Percentiles rank a stretch among this genome's conserved stretches.
phyloP scores from a whole-genome alignment of 345 rosid genomes.

The Cardiospermum halicacabum region DNA sequence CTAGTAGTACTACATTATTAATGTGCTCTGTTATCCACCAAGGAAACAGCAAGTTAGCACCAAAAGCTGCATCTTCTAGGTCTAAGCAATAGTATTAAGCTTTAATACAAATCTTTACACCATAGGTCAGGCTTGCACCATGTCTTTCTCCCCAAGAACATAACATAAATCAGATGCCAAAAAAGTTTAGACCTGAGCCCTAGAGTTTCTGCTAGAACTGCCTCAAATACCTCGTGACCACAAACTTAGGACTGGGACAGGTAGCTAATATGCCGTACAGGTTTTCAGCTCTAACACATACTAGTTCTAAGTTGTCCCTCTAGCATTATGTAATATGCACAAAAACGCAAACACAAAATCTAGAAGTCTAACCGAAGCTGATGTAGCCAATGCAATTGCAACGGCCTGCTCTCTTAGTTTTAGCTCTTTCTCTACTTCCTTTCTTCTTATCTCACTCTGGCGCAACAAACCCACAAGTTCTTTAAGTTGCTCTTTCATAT shows the following conservation, averaged over 20 bases:
- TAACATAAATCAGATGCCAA: neutral
- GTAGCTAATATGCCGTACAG: neutral
- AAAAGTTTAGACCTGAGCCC: neutral
- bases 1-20: too few relatives aligned
- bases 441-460: conserved; percentile 75
- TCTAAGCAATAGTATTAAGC: neutral
- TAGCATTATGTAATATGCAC: conserved; percentile 6
- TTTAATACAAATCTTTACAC: too few relatives aligned
- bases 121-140: too few relatives aligned
- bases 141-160: too few relatives aligned
- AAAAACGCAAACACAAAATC: neutral
- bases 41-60: too few relatives aligned
- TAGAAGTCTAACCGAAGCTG: conserved; percentile 48
- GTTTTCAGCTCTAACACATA: neutral
- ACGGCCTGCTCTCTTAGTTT: conserved; percentile 72
- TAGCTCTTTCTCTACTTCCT: conserved; percentile 81
- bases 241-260: neutral
- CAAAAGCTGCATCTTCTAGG: too few relatives aligned
- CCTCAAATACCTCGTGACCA: neutral
- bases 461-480: conserved; percentile 72
- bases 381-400: conserved; percentile 54
- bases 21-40: too few relatives aligned
- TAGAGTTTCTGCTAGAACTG: neutral
- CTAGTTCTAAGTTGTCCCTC: neutral
- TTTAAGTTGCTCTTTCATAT: conserved; percentile 89